Conservation (phyloP, 441 rosid species). For the Pelargonium myrrhifolium region DNA sequence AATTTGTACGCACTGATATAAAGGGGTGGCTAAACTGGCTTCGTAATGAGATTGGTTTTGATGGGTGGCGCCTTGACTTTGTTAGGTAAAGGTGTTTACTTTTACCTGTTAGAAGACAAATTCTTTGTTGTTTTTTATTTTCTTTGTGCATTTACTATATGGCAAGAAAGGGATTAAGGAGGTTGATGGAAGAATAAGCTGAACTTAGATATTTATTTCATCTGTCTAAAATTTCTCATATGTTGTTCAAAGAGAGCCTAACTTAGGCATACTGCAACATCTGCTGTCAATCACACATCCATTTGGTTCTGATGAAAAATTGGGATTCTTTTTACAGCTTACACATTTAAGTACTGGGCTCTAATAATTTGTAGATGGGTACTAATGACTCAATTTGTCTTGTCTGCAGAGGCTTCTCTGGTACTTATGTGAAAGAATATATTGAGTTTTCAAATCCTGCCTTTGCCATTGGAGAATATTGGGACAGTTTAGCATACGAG, state of each 20-base stretch:
- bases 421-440: conserved; percentile 43
- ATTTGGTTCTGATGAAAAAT: neutral
- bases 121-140: neutral
- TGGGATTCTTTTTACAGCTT: neutral
- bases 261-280: neutral
- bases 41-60: conserved; percentile 34
- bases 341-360: neutral
- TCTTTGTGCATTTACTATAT: neutral
- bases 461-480: conserved; percentile 50
- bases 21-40: conserved; percentile 48
- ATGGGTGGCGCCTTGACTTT: conserved; percentile 52
- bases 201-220: too few relatives aligned
- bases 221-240: too few relatives aligned
- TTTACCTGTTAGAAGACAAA: neutral
- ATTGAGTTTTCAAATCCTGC: conserved; percentile 45
- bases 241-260: neutral
- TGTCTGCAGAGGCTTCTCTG: conserved; percentile 41
- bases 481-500: conserved; percentile 48
- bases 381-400: conserved; percentile 3
- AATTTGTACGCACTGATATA: conserved; percentile 39
- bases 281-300: too few relatives aligned
- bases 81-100: conserved; percentile 28
- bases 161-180: neutral
- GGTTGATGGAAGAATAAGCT: neutral
- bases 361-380: neutral